Percentiles rank a stretch among this genome's conserved stretches.
Conservation (phyloP, 2,329 filamentous ascomycete genomes). For the Septoria linicola region DNA sequence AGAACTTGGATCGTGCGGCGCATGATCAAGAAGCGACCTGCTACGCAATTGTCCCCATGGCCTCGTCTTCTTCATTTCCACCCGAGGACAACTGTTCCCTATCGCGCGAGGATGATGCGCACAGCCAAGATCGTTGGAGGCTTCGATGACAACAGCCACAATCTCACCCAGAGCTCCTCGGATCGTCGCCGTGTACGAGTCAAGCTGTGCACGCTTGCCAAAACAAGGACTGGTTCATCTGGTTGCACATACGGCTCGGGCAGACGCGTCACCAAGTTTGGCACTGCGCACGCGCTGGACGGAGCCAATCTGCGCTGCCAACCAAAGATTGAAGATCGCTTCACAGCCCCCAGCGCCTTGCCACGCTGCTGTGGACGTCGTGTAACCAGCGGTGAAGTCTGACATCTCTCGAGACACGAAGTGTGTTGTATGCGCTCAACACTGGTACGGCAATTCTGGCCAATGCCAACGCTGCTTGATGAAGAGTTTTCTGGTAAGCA, state of each 20-base stretch:
- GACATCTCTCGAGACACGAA: slow-evolving; percentile 16
- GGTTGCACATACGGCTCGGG: slow-evolving; percentile 13
- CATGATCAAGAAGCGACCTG: neutral
- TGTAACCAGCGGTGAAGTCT: slow-evolving; percentile 22
- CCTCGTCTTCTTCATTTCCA: neutral
- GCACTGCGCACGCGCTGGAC: slow-evolving; percentile 9
- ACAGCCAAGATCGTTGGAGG: neutral
- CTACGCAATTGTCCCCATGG: neutral
- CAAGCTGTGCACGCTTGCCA: slow-evolving; percentile 1
- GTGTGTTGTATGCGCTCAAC: slow-evolving; percentile 7
- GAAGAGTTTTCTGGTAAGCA: slow-evolving; percentile 26
- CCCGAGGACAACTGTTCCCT: neutral
- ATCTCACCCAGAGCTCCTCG: slow-evolving; percentile 1
- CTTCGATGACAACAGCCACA: neutral
- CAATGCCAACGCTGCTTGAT: slow-evolving; percentile 15
- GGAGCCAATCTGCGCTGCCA: slow-evolving; percentile 10
- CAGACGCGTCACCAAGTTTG: slow-evolving; percentile 5
- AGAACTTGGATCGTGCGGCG: neutral
- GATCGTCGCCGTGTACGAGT: slow-evolving; percentile 14
- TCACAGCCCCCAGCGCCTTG: neutral
- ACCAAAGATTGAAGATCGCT: slow-evolving; percentile 2
- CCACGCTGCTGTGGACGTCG: slow-evolving; percentile 4
- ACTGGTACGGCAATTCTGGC: neutral
- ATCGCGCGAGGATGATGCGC: neutral
- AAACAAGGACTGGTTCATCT: slow-evolving; percentile 5